Evolutionary conservation across 495 filamentous ascomycete species (phyloP).

Genomic region (Aspergillus biplanus): DNA sequence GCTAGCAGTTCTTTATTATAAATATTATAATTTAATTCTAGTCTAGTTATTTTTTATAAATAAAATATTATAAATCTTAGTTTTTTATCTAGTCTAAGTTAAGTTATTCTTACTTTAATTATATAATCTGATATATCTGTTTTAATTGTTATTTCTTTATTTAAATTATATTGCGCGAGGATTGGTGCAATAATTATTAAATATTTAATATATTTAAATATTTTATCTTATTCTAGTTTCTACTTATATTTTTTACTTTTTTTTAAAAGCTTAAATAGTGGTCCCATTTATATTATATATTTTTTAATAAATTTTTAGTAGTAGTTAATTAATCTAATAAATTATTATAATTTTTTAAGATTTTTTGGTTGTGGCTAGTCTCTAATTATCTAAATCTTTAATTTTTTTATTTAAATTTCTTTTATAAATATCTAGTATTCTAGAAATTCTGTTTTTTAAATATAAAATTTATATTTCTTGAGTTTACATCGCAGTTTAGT

Average conservation of each 20-base stretch:
- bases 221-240: background rate
- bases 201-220: background rate
- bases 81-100: background rate
- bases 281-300: background rate
- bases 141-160: background rate
- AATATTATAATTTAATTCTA: background rate
- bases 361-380: background rate
- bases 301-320: constrained; percentile 5
- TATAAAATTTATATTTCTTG: background rate
- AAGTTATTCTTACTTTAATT: background rate
- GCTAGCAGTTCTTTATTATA: background rate
- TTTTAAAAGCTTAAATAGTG: background rate
- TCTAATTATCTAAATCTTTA: background rate
- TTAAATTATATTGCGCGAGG: background rate
- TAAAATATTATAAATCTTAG: background rate
- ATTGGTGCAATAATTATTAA: background rate
- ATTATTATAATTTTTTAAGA: background rate
- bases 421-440: background rate
- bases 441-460: background rate
- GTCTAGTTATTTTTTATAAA: background rate
- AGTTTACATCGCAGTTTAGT: background rate
- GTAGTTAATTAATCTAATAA: background rate
- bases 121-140: background rate
- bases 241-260: background rate
- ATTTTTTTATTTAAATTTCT: background rate